Evolutionary conservation across 768 basidiomycete genomes (phyloP).

Genomic region (Amanita pseudoporphyria): DNA sequence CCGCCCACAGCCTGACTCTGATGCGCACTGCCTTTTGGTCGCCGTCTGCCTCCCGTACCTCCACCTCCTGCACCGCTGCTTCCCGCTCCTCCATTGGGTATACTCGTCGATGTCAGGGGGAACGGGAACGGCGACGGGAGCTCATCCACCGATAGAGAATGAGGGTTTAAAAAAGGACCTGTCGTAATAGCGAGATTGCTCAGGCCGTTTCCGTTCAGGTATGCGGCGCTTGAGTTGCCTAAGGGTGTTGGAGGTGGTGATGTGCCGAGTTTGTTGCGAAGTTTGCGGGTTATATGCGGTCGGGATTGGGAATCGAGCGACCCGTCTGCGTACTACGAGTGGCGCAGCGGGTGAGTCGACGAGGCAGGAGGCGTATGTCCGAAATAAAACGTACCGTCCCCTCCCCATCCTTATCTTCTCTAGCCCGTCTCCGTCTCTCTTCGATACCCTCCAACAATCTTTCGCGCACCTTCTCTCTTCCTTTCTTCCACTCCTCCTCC

Average conservation of each 20-base stretch:
- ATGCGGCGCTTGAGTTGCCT: slow-evolving; percentile 18
- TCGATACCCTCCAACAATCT: slow-evolving; percentile 78
- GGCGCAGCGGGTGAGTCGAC: slow-evolving; percentile 5
- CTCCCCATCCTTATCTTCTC: slow-evolving; percentile 87
- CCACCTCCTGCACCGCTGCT: slow-evolving; percentile 22
- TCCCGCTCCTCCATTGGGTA: slow-evolving; percentile 20
- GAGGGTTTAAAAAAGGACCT: slow-evolving; percentile 68
- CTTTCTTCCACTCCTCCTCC: slow-evolving; percentile 75
- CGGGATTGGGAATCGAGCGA: slow-evolving; percentile 69
- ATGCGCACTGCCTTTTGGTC: slow-evolving; percentile 47
- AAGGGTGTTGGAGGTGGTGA: slow-evolving; percentile 74
- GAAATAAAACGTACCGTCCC: slow-evolving; percentile 62
- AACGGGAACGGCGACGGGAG: slow-evolving; percentile 80
- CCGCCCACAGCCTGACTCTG: slow-evolving; percentile 53
- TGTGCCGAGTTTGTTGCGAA: slow-evolving; percentile 71
- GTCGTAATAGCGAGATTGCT: slow-evolving; percentile 39
- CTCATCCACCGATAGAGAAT: slow-evolving; percentile 80
- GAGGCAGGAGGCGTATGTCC: slow-evolving; percentile 5
- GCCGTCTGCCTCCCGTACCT: slow-evolving; percentile 31
- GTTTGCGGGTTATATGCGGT: slow-evolving; percentile 74
- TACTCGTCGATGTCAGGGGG: slow-evolving; percentile 50
- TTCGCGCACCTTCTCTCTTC: slow-evolving; percentile 67
- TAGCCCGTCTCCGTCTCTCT: slow-evolving; percentile 64
- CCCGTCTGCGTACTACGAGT: slow-evolving; percentile 38
- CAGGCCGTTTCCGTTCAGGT: slow-evolving; percentile 18